Evolutionary conservation across 352 stramenopile genomes (phyloP), one percentile per base, ranked within the genome.

Genomic region (Phytophthora pinifolia): DNA sequence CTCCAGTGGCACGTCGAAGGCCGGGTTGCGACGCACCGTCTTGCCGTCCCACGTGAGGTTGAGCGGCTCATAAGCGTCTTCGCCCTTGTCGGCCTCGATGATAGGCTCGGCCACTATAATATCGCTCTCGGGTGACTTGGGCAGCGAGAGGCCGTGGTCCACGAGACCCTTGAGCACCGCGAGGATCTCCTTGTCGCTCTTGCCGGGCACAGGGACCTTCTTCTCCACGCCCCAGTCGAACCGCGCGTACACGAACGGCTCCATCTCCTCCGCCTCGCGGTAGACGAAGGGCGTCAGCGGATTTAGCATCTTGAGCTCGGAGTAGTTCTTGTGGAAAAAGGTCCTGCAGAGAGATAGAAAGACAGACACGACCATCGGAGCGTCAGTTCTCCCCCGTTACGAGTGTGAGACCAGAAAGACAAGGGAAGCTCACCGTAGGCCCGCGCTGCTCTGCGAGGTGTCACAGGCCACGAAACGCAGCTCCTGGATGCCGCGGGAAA

Each of bases 221-320:
- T 93, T 77, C 62, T 94, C 82, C 34, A 83, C 73, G 38, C 85
- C 85, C 85, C 85, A 94, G 59, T 93, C 82, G 49, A 81, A 94
- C 27, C 85, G 82, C 6, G 79, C 85, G 74, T 94, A 92, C 45
- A 94, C 79, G 54, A 94, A 94, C n/a, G 85, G 85, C 50, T 92
- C 71, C 71, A 92, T 87, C 50, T 90, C 85, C 36, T 92, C 83
- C n/a, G 80, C 83, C 47, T 94, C 85, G 41, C 85, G 78, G 74
- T 94, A 94, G 44, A 94, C 72, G 49, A 94, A 84, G 20, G 85
- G 85, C 51, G 83, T 94, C 46, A 59, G 56, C 15, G 84, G 85
- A 70, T 94, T 94, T 30, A 94, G 70, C 82, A 92, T 92, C 78
- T 94, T 94, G 36, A 94, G 79, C 62, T 94, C 85, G 10, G 51